Evolutionary conservation across 805 yeast genomes (phyloP).

Genomic region (Yarrowia keelungensis): DNA sequence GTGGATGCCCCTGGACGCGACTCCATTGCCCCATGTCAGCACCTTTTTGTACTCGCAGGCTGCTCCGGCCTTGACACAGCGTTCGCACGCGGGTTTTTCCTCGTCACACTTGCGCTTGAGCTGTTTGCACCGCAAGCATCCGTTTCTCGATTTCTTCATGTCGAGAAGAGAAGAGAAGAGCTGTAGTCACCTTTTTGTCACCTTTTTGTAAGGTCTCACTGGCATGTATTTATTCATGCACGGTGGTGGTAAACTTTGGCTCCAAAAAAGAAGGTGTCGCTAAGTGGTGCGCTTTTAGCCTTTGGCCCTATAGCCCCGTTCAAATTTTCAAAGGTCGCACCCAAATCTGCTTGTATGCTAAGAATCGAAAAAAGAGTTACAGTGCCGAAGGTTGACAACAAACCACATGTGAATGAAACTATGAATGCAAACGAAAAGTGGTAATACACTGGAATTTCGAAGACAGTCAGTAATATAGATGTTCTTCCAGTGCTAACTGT

Average conservation of each 20-base stretch:
- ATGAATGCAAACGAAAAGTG: no score
- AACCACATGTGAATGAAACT: constrained; percentile 5
- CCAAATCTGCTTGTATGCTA: no score
- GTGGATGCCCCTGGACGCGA: constrained; percentile 30
- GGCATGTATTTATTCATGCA: constrained; percentile 8
- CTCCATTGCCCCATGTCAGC: constrained; percentile 65
- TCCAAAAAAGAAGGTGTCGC: background rate
- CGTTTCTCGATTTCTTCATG: constrained; percentile 37
- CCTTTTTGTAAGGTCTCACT: background rate
- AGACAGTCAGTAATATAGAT: no score
- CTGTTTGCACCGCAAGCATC: constrained; percentile 54
- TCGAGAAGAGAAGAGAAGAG: background rate
- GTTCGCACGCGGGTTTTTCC: constrained; percentile 64
- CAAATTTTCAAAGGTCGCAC: background rate
- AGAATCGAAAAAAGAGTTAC: background rate
- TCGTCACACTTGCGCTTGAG: constrained; percentile 76
- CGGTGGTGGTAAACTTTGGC: background rate
- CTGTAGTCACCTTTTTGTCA: no score
- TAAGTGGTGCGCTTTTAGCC: background rate
- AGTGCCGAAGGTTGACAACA: background rate
- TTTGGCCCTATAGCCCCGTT: background rate
- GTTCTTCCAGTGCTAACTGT: no score
- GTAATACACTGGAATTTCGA: no score
- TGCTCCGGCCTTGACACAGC: constrained; percentile 57
- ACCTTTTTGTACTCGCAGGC: constrained; percentile 69